A percentile compares a stretch with the other conserved stretches of the same genome.
phyloP scores from a whole-genome alignment of 805 yeast species.

The Wickerhamiella qilinensis region DNA sequence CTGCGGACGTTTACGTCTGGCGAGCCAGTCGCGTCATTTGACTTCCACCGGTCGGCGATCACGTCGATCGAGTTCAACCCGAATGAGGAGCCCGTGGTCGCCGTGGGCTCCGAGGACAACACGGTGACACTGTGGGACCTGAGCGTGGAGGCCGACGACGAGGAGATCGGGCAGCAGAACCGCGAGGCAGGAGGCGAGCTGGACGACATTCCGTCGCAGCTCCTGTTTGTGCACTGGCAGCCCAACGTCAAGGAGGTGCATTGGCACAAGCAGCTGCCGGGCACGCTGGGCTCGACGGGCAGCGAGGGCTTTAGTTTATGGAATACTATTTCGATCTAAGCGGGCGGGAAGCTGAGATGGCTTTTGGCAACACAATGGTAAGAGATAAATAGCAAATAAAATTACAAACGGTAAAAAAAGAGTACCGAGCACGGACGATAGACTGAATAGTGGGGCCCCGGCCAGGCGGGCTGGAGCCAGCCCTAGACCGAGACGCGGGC shows the following conservation, averaged over 20 bases:
- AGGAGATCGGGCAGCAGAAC: slow-evolving; percentile 77
- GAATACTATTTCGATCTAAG: slow-evolving; percentile 87
- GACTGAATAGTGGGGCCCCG: too few species aligned
- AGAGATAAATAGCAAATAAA: too few species aligned
- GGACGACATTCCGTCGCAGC: slow-evolving; percentile 85
- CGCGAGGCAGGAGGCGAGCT: slow-evolving; percentile 57
- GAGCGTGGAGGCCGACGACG: slow-evolving; percentile 97
- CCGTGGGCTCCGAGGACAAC: slow-evolving; percentile 91
- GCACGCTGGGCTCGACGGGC: slow-evolving; percentile 86
- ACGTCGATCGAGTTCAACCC: slow-evolving; percentile 93
- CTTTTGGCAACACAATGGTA: too few species aligned
- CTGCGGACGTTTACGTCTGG: slow-evolving; percentile 63
- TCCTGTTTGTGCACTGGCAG: slow-evolving; percentile 96
- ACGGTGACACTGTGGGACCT: slow-evolving; percentile 96
- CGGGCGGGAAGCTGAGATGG: too few species aligned
- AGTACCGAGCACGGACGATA: too few species aligned
- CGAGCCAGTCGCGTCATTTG: slow-evolving; percentile 80
- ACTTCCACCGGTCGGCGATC: slow-evolving; percentile 85
- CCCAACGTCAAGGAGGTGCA: slow-evolving; percentile 92
- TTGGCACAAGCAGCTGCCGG: slow-evolving; percentile 97
- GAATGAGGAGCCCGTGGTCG: slow-evolving; percentile 84
- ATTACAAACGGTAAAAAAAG: too few species aligned
- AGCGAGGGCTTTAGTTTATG: slow-evolving; percentile 87
- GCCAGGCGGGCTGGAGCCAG: too few species aligned
- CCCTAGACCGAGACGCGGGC: too few species aligned